phyloP scores from a whole-genome alignment of 1,284 basidiomycete genomes.

The Hemileia vastatrix region DNA sequence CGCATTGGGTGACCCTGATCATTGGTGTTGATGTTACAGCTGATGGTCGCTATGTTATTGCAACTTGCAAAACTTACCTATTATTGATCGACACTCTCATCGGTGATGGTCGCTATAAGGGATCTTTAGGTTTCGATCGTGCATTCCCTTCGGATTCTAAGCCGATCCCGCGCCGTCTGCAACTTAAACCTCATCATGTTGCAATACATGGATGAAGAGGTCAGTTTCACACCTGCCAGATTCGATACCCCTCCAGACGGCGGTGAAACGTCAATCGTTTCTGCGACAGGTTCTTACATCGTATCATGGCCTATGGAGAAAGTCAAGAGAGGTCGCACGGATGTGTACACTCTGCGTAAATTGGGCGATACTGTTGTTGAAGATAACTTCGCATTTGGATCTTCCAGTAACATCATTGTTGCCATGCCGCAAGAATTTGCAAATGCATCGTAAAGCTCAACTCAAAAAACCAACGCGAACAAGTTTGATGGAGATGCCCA shows the following conservation, averaged over 20 bases:
- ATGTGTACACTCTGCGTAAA: constrained; percentile 36
- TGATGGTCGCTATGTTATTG: constrained; percentile 88
- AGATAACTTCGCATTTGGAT: constrained; percentile 40
- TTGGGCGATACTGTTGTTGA: constrained; percentile 37
- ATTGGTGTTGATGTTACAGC: constrained; percentile 88
- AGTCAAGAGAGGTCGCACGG: not conserved
- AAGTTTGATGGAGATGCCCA: too few species aligned
- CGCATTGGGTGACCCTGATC: constrained; percentile 84
- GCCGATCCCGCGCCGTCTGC: constrained; percentile 78
- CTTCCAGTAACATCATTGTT: constrained; percentile 40
- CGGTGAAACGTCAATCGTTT: constrained; percentile 89
- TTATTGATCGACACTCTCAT: constrained; percentile 92
- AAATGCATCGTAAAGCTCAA: constrained; percentile 37
- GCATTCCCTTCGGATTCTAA: constrained; percentile 91
- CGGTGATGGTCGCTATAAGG: constrained; percentile 77
- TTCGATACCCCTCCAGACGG: constrained; percentile 41
- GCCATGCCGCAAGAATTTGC: constrained; percentile 42
- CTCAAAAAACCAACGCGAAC: constrained; percentile 38
- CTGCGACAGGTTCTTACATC: constrained; percentile 88
- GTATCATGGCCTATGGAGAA: constrained; percentile 62
- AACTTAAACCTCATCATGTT: constrained; percentile 82
- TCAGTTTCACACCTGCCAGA: constrained; percentile 86
- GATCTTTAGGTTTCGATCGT: constrained; percentile 80
- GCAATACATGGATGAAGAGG: constrained; percentile 84
- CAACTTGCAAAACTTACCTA: constrained; percentile 89